phyloP scores from a whole-genome alignment of 495 filamentous ascomycete genomes.

The Penicillium chermesinum region DNA sequence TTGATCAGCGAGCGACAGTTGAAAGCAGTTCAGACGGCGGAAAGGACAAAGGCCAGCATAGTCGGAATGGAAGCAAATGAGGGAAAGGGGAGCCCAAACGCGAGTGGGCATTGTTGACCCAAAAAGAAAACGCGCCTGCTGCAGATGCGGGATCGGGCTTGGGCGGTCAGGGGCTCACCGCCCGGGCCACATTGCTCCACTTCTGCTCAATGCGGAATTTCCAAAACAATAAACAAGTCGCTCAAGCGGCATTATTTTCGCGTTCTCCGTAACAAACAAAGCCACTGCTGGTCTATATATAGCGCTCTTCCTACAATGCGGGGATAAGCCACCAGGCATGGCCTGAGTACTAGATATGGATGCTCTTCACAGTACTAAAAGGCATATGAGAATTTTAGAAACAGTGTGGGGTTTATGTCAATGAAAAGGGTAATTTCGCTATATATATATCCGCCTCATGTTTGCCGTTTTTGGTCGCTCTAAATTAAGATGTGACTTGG shows the following conservation, averaged over 20 bases:
- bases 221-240: not conserved
- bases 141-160: not conserved
- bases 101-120: not conserved
- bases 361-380: no score
- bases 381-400: constrained; percentile 2
- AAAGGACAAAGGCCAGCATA: not conserved
- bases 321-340: no score
- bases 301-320: not conserved
- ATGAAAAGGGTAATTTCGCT: no score
- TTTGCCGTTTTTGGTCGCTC: no score
- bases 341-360: no score
- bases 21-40: constrained; percentile 7
- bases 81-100: not conserved
- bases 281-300: not conserved
- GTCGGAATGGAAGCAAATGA: not conserved
- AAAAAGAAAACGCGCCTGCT: not conserved
- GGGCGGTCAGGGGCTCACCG: not conserved
- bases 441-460: no score
- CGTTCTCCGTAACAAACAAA: not conserved
- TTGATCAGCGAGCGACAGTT: not conserved
- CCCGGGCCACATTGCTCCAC: not conserved
- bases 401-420: no score
- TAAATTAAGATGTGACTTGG: no score
- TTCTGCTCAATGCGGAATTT: not conserved
- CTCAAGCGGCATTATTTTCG: not conserved